Conservation (phyloP, 148 eudicot species). For the Nepenthes gracilis region DNA sequence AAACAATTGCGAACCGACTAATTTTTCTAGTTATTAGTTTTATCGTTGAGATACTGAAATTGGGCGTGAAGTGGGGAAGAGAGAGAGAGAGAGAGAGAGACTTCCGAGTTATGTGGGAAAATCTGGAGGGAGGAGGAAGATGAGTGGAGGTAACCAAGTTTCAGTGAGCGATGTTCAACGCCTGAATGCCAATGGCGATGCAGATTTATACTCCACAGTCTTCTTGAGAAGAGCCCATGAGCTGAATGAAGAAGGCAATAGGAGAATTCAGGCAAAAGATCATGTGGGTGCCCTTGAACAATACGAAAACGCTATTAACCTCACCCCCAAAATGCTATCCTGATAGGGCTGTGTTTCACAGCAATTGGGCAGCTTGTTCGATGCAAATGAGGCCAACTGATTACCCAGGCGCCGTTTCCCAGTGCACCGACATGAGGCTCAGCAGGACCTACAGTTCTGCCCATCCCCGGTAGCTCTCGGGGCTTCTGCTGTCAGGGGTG, state of each 20-base stretch:
- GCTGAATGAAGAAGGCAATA: slow-evolving; percentile 89
- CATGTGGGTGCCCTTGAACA: slow-evolving; percentile 71
- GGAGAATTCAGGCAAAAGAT: slow-evolving; percentile 62
- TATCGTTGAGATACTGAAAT: too few relatives aligned
- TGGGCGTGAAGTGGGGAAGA: not conserved
- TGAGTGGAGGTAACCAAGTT: slow-evolving; percentile 28
- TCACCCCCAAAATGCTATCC: slow-evolving; percentile 64
- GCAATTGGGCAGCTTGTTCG: slow-evolving; percentile 93
- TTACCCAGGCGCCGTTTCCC: slow-evolving; percentile 60
- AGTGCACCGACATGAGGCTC: slow-evolving; percentile 77
- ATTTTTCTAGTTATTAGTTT: too few relatives aligned
- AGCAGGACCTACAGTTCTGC: slow-evolving; percentile 77
- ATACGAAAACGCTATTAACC: slow-evolving; percentile 79
- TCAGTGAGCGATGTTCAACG: not conserved
- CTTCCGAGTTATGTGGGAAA: slow-evolving; percentile 46
- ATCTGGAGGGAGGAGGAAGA: slow-evolving; percentile 87
- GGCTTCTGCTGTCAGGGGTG: slow-evolving; percentile 88
- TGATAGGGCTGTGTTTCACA: slow-evolving; percentile 88
- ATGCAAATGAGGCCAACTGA: slow-evolving; percentile 97
- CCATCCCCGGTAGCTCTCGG: slow-evolving; percentile 95
- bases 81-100: not conserved
- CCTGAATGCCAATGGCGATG: slow-evolving; percentile 31
- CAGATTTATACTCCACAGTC: slow-evolving; percentile 52
- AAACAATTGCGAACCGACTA: too few relatives aligned
- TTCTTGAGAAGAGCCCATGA: slow-evolving; percentile 83